Conservation (phyloP, 345 rosid genomes). For the Arabidopsis arenosa region DNA sequence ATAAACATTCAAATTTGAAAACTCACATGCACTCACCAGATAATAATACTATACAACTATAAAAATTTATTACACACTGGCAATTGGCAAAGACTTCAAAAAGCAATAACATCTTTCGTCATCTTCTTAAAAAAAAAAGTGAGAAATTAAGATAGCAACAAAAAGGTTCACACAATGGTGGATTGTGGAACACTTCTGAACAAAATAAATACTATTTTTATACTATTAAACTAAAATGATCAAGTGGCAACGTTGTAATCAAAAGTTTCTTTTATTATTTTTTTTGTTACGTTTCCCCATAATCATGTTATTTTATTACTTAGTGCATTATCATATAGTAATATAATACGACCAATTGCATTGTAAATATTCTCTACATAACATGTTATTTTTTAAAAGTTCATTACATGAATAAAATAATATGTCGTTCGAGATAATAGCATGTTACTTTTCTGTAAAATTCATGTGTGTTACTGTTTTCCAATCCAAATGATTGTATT, state of each 20-base stretch:
- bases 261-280: no score
- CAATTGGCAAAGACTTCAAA: not conserved
- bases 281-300: no score
- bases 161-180: not conserved
- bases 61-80: not conserved
- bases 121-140: not conserved
- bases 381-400: no score
- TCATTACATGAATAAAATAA: not conserved
- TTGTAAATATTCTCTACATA: not conserved
- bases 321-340: not conserved
- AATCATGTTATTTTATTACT: not conserved
- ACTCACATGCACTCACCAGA: not conserved
- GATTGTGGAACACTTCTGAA: not conserved
- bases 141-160: no score
- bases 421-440: not conserved
- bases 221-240: not conserved
- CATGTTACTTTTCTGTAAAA: not conserved
- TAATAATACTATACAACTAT: not conserved
- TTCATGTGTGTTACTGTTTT: not conserved
- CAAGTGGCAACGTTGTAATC: not conserved
- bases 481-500: not conserved
- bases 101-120: not conserved
- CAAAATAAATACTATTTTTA: not conserved
- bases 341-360: not conserved
- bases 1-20: not conserved